These are phyloP conservation scores for Globisporangium barbulae DNA, from an alignment of 352 stramenopile species.

Conservation along the genomic window DNA sequence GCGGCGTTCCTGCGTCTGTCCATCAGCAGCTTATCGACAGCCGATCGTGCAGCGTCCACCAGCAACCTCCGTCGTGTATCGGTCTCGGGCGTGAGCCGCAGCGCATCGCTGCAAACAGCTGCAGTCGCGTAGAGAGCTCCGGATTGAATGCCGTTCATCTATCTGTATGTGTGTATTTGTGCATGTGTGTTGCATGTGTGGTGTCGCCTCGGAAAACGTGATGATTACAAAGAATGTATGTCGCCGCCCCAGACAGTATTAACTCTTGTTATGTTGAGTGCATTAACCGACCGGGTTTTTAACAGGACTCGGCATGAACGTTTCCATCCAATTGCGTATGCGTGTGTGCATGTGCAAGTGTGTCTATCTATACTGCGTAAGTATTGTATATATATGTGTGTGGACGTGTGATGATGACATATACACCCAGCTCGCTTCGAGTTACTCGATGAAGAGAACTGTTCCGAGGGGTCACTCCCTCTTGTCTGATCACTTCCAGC, in stretches of 20 bases:
- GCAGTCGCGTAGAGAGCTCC: too few species aligned
- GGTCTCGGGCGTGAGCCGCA: too few species aligned
- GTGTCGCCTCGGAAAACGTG: conserved; percentile 46
- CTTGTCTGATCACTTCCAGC: conserved; percentile 76
- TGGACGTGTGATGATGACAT: conserved; percentile 84
- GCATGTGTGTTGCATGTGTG: conserved; percentile 14
- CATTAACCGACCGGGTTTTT: conserved; percentile 73
- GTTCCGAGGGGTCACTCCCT: conserved; percentile 88
- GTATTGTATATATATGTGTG: conserved; percentile 20
- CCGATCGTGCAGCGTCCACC: background rate
- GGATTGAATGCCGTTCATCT: too few species aligned
- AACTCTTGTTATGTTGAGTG: conserved; percentile 79
- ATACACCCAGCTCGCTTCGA: conserved; percentile 89
- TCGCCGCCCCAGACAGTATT: conserved; percentile 87
- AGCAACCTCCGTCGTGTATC: background rate
- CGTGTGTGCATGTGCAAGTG: conserved; percentile 11
- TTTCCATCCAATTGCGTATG: conserved; percentile 32
- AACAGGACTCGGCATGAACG: conserved; percentile 86
- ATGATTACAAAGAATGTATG: conserved; percentile 87
- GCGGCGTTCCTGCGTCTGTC: background rate
- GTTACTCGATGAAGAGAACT: conserved; percentile 86
- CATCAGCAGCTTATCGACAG: background rate
- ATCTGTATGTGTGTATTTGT: conserved; percentile 13
- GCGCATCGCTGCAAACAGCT: too few species aligned
- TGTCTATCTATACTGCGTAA: conserved; percentile 20